Base-by-base conservation (phyloP, 2,329 filamentous ascomycete species). In the Trichophyton rubrum region DNA sequence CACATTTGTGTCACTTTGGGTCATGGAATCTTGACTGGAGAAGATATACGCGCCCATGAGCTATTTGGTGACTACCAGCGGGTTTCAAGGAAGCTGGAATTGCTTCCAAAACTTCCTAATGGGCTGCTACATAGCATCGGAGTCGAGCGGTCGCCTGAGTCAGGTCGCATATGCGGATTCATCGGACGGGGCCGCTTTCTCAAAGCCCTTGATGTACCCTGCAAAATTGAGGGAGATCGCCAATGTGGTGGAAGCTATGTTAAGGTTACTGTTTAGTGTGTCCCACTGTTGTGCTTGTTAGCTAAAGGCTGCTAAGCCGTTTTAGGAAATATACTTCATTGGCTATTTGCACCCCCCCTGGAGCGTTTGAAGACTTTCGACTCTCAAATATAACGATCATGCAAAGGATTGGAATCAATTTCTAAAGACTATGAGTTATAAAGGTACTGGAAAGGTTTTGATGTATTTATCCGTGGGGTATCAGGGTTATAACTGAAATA, bases 1-100 rank as follows among this genome's bases (percentile, higher is more conserved):
- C 57, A 74, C 49, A 81, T 79, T 77, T 82, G 78, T 13, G 81
- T 83, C 0, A 82, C 82, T 0, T 71, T 86, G 11, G 84, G 82
- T 0, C 83, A 86, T 65, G 82, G 83, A 0, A 51, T 84, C 20
- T 67, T 71, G 1, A 56, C 51, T 1, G 60, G 62, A 1, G 71
- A 67, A 0, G 67, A 65, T 2, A 70, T 73, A 1, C 74, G 82
- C 22, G 77, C 75, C 0, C 82, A 85, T 66, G 63, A 60, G 3
- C 85, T 84, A 70, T 80, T 84, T 62, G 82, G 82, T 1, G 71
- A 80, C 60, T 81, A 82, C 56, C 65, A 68, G 2, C 66, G 65
- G 7, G 78, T 83, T 0, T 67, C 69, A 1, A 71, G 72, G 60
- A 71, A 73, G 20, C 62, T 84, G 47, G 60, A 72, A 22, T 64